Conservation (phyloP, 352 stramenopile genomes). For the Blastocystis hominis region DNA sequence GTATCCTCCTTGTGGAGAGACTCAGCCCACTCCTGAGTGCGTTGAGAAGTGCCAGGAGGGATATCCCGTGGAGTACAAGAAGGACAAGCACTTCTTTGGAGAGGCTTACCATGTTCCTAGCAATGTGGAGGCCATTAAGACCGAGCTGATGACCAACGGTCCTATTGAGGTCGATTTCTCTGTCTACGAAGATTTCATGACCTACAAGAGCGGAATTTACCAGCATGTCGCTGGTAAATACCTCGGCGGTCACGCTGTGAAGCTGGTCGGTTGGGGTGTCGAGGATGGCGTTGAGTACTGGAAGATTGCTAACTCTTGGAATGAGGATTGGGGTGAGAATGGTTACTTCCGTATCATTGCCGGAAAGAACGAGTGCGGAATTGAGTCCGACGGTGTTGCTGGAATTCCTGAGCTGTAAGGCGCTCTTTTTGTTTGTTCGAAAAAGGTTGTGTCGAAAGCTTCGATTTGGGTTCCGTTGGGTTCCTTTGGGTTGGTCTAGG, state of each 20-base stretch:
- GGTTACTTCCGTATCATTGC: conserved; percentile 66
- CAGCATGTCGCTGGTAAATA: conserved; percentile 61
- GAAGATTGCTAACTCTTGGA: conserved; percentile 64
- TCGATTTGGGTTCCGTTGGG: too few relatives aligned
- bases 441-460: not conserved
- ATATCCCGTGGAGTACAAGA: conserved; percentile 55
- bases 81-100: conserved; percentile 64
- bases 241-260: conserved; percentile 63
- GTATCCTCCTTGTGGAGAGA: conserved; percentile 59
- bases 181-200: conserved; percentile 66
- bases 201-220: conserved; percentile 64
- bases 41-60: conserved; percentile 53
- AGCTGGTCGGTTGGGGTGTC: conserved; percentile 63
- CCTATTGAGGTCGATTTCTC: conserved; percentile 61
- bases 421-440: not conserved
- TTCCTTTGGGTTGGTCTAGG: too few relatives aligned
- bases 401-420: conserved; percentile 56
- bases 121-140: conserved; percentile 60
- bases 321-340: conserved; percentile 65
- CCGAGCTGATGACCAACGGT: conserved; percentile 53
- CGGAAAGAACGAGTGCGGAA: conserved; percentile 63
- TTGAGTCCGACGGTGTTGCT: conserved; percentile 58
- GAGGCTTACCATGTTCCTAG: conserved; percentile 41
- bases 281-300: conserved; percentile 64
- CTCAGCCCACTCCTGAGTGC: conserved; percentile 57